These are phyloP conservation scores for Diplocarpon mali DNA, from an alignment of 2,329 filamentous ascomycete genomes.

Conservation along the genomic window DNA sequence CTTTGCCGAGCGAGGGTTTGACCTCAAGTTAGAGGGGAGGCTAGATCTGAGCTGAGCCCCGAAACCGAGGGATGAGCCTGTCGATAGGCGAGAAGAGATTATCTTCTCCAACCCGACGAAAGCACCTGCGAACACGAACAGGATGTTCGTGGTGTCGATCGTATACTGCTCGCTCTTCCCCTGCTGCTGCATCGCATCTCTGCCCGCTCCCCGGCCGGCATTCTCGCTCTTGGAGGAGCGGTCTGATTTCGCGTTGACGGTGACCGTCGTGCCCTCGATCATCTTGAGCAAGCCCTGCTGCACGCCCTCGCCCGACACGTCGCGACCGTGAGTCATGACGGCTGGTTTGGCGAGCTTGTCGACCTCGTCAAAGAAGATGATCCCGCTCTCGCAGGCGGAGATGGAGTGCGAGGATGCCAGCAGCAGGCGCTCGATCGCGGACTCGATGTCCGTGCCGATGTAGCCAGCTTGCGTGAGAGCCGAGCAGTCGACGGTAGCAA, in stretches of 20 bases:
- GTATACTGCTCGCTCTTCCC: slow-evolving; percentile 42
- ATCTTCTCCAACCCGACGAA: slow-evolving; percentile 88
- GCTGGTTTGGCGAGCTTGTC: slow-evolving; percentile 92
- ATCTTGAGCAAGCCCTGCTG: slow-evolving; percentile 94
- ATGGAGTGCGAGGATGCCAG: slow-evolving; percentile 87
- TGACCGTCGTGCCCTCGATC: slow-evolving; percentile 88
- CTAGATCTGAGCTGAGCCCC: slow-evolving; percentile 62
- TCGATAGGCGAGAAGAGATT: slow-evolving; percentile 76
- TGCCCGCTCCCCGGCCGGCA: slow-evolving; percentile 19
- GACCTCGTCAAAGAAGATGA: slow-evolving; percentile 92
- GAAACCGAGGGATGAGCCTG: slow-evolving; percentile 76
- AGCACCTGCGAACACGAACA: slow-evolving; percentile 93
- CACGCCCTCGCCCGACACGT: slow-evolving; percentile 92
- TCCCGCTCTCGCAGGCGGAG: slow-evolving; percentile 74
- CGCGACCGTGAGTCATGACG: slow-evolving; percentile 65
- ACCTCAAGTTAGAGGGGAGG: slow-evolving; percentile 33
- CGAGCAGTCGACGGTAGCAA: slow-evolving; percentile 92
- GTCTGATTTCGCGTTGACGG: slow-evolving; percentile 78
- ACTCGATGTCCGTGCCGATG: slow-evolving; percentile 95
- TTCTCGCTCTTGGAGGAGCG: slow-evolving; percentile 18
- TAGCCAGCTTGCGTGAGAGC: slow-evolving; percentile 95
- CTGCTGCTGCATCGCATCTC: slow-evolving; percentile 11
- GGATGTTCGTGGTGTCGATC: slow-evolving; percentile 87
- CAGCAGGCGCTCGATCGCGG: slow-evolving; percentile 81
- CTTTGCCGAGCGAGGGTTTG: neutral